Percentiles rank a stretch among this genome's conserved stretches.
These are phyloP conservation scores for Starmerella bacillaris DNA, from an alignment of 805 yeast genomes.

Conservation along the genomic window DNA sequence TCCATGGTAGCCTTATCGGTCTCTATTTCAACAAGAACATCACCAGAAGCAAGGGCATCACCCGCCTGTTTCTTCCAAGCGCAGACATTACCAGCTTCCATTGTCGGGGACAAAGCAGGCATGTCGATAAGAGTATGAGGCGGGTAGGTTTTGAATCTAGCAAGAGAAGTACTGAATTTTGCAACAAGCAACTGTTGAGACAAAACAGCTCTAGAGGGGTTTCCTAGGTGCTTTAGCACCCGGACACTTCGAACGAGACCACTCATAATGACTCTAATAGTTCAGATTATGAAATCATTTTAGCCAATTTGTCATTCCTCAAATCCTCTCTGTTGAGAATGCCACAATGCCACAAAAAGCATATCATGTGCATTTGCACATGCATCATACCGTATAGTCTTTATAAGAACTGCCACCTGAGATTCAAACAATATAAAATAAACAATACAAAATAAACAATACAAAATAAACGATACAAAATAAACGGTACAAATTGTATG, in stretches of 20 bases:
- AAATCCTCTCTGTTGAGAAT: too few species aligned
- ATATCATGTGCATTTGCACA: too few species aligned
- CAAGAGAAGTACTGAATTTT: constrained; percentile 9
- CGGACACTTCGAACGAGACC: constrained; percentile 13
- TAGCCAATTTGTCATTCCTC: not conserved
- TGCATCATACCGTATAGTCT: too few species aligned
- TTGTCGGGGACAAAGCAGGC: constrained; percentile 99
- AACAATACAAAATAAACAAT: too few species aligned
- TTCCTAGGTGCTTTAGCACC: constrained; percentile 6
- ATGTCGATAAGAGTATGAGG: constrained; percentile 75
- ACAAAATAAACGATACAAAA: too few species aligned
- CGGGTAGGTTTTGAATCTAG: constrained; percentile 36
- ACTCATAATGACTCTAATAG: constrained; percentile 7
- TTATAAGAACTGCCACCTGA: too few species aligned
- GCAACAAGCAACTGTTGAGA: constrained; percentile 8
- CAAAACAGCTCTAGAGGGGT: constrained; percentile 7
- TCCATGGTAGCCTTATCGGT: constrained; percentile 98
- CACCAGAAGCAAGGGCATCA: constrained; percentile 79
- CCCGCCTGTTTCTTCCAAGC: constrained; percentile 83
- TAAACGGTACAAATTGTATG: too few species aligned
- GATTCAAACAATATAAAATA: too few species aligned
- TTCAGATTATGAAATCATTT: not conserved
- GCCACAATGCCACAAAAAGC: too few species aligned
- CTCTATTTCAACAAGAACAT: constrained; percentile 87
- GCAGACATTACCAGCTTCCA: constrained; percentile 89